Evolutionary conservation across 805 yeast genomes (phyloP).

Genomic region (Metschnikowia lachancei): DNA sequence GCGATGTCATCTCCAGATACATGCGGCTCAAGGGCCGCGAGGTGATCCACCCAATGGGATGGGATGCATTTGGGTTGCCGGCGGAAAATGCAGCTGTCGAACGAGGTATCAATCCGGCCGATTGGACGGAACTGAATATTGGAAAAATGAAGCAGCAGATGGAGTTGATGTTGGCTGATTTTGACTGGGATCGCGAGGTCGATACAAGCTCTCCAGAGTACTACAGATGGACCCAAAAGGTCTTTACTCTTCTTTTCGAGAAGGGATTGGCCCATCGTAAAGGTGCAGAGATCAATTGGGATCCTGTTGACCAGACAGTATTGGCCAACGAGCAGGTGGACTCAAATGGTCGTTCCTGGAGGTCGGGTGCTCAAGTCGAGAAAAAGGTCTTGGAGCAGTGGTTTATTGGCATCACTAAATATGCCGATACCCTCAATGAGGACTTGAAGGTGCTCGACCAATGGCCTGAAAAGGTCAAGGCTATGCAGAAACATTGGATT

Average conservation of each 20-base stretch:
- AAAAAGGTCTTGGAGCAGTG: slow-evolving; percentile 80
- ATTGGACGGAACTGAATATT: slow-evolving; percentile 84
- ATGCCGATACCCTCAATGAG: slow-evolving; percentile 60
- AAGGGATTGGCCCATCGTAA: slow-evolving; percentile 82
- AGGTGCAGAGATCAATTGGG: slow-evolving; percentile 94
- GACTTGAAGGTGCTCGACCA: slow-evolving; percentile 61
- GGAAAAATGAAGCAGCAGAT: slow-evolving; percentile 81
- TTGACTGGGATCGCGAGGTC: slow-evolving; percentile 92
- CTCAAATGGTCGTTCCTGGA: slow-evolving; percentile 86
- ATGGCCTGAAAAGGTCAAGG: slow-evolving; percentile 88
- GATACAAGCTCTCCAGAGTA: slow-evolving; percentile 84
- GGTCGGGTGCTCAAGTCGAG: slow-evolving; percentile 94
- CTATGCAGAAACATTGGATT: slow-evolving; percentile 94
- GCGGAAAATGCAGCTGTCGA: slow-evolving; percentile 98
- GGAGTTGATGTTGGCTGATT: slow-evolving; percentile 72
- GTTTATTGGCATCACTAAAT: slow-evolving; percentile 88
- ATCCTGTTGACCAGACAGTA: slow-evolving; percentile 92
- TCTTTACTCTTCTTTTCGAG: slow-evolving; percentile 70
- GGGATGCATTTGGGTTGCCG: slow-evolving; percentile 98
- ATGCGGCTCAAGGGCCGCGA: slow-evolving; percentile 70
- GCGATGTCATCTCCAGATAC: slow-evolving; percentile 79
- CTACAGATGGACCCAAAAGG: slow-evolving; percentile 88
- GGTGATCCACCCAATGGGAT: slow-evolving; percentile 96
- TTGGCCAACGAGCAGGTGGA: slow-evolving; percentile 96
- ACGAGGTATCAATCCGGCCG: slow-evolving; percentile 69